phyloP scores from a whole-genome alignment of 2,329 filamentous ascomycete genomes.

The Pseudogymnoascus sp. region DNA sequence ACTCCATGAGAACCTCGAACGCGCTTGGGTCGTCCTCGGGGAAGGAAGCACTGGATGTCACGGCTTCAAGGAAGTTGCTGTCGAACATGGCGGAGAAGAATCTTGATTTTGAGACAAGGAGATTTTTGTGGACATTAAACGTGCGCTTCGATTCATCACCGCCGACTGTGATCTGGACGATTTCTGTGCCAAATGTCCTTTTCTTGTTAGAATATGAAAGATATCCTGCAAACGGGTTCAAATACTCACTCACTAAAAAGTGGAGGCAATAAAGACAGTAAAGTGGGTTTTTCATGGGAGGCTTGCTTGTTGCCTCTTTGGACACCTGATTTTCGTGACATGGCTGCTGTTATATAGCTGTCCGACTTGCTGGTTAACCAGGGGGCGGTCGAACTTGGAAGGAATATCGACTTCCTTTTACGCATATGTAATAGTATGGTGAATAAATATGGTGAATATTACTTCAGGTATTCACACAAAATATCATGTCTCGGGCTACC shows the following conservation, averaged over 20 bases:
- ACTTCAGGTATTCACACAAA: neutral
- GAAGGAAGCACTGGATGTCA: conserved; percentile 5
- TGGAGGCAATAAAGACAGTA: neutral
- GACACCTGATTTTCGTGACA: neutral
- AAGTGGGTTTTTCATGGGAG: neutral
- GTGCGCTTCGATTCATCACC: neutral
- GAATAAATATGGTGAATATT: neutral
- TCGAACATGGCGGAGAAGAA: conserved; percentile 18
- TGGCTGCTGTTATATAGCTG: neutral
- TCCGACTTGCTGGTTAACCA: neutral
- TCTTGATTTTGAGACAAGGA: conserved; percentile 10
- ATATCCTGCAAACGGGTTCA: neutral
- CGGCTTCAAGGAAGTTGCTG: conserved; percentile 13
- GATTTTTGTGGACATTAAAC: conserved; percentile 12
- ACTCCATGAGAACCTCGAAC: conserved; percentile 14
- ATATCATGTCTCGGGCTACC: neutral
- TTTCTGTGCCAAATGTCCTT: neutral
- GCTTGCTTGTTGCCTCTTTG: neutral
- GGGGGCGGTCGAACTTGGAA: too few relatives aligned
- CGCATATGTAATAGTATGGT: neutral
- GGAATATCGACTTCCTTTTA: neutral
- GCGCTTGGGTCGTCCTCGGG: conserved; percentile 13
- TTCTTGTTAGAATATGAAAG: neutral
- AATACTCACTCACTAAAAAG: neutral
- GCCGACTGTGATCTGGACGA: neutral